These are phyloP conservation scores for Saccharata proteae DNA, from an alignment of 2,329 filamentous ascomycete species.

Conservation along the genomic window DNA sequence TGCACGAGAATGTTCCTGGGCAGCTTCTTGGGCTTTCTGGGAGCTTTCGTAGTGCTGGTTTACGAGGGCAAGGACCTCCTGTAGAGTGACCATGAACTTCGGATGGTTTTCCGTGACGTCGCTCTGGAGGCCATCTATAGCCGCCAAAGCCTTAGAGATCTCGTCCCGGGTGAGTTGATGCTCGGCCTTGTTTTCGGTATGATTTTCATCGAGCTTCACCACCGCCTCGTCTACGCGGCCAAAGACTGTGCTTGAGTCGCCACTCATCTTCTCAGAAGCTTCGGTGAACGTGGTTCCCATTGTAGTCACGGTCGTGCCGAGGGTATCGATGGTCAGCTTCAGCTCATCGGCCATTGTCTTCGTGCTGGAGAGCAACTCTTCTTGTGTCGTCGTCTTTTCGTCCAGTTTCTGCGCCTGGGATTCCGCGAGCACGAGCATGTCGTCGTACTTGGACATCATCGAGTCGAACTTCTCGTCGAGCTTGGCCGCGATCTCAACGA, in stretches of 20 bases:
- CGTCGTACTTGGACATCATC: slow-evolving; percentile 78
- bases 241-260: slow-evolving; percentile 79
- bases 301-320: slow-evolving; percentile 49
- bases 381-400: slow-evolving; percentile 58
- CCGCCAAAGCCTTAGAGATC: slow-evolving; percentile 59
- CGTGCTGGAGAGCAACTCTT: slow-evolving; percentile 60
- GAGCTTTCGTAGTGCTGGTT: slow-evolving; percentile 83
- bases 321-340: slow-evolving; percentile 71
- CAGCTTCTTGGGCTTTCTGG: slow-evolving; percentile 40
- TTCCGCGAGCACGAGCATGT: slow-evolving; percentile 63
- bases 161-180: slow-evolving; percentile 76
- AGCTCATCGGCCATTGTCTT: slow-evolving; percentile 79
- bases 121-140: slow-evolving; percentile 64
- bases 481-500: slow-evolving; percentile 42
- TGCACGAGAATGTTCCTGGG: slow-evolving; percentile 24
- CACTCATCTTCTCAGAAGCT: slow-evolving; percentile 73
- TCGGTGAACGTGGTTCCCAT: slow-evolving; percentile 56
- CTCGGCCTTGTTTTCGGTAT: slow-evolving; percentile 61
- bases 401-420: slow-evolving; percentile 63
- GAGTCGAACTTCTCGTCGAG: slow-evolving; percentile 70
- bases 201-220: slow-evolving; percentile 61
- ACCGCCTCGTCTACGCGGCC: slow-evolving; percentile 69
- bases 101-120: slow-evolving; percentile 76
- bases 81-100: slow-evolving; percentile 73
- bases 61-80: slow-evolving; percentile 73